A percentile compares a stretch with the other conserved stretches of the same genome.
These are phyloP conservation scores for Taiozyma sp. DNA, from an alignment of 1,139 yeast genomes.

Conservation along the genomic window DNA sequence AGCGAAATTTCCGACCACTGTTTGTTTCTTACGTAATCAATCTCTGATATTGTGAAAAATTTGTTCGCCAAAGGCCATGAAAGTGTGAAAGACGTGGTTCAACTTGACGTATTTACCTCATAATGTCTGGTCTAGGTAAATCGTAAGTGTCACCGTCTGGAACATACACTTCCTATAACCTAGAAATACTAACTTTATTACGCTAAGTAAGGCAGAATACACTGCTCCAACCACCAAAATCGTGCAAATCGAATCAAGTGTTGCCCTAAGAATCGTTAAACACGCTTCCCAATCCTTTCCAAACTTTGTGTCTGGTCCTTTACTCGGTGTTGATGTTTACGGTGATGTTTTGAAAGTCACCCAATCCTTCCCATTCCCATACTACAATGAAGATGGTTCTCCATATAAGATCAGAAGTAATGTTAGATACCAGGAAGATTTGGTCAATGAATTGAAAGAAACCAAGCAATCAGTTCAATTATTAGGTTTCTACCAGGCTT, in stretches of 20 bases:
- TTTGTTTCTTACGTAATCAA: too few species aligned
- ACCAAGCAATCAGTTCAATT: slow-evolving; percentile 68
- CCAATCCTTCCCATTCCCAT: slow-evolving; percentile 62
- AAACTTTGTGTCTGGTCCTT: slow-evolving; percentile 64
- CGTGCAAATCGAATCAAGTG: slow-evolving; percentile 24
- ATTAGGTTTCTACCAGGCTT: slow-evolving; percentile 80
- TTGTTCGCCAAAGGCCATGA: background rate
- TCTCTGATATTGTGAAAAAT: background rate
- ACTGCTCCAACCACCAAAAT: slow-evolving; percentile 37
- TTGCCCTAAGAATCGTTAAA: slow-evolving; percentile 63
- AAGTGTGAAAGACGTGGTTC: too few species aligned
- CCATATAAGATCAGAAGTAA: slow-evolving; percentile 46
- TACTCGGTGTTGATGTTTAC: slow-evolving; percentile 69
- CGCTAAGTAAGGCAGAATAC: slow-evolving; percentile 10
- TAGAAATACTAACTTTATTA: background rate
- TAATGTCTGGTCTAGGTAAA: background rate
- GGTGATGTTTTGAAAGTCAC: slow-evolving; percentile 43
- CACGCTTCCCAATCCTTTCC: slow-evolving; percentile 71
- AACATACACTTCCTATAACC: background rate
- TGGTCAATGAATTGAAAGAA: slow-evolving; percentile 54
- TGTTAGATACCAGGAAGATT: slow-evolving; percentile 63
- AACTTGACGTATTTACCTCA: background rate
- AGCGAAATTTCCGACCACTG: too few species aligned
- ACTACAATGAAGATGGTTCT: slow-evolving; percentile 33
- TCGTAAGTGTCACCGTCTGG: background rate